Conservation (phyloP, 2,329 filamentous ascomycete genomes). For the Botrytis fragariae region DNA sequence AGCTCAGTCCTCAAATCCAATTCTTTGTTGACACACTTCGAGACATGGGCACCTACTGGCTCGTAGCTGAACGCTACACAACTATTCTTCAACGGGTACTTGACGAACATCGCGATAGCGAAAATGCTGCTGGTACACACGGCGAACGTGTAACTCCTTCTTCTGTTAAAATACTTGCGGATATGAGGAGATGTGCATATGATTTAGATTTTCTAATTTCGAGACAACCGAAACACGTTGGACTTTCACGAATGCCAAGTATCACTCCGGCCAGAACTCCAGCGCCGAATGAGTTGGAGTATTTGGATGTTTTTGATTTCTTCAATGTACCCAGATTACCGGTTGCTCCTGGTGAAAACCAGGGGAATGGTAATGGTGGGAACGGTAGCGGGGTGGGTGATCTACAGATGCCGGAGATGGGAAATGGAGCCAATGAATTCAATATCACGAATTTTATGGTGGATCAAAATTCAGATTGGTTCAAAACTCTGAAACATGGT, state of each 20-base stretch:
- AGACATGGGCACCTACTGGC: constrained; percentile 81
- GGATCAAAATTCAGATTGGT: constrained; percentile 71
- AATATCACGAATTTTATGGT: constrained; percentile 79
- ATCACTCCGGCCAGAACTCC: constrained; percentile 65
- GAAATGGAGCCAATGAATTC: constrained; percentile 53
- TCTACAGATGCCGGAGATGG: constrained; percentile 36
- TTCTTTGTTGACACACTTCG: constrained; percentile 80
- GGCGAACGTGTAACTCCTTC: constrained; percentile 75
- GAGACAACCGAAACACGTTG: constrained; percentile 52
- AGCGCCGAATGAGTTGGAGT: constrained; percentile 80
- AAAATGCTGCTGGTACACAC: constrained; percentile 56
- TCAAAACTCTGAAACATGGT: constrained; percentile 48
- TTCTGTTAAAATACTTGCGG: constrained; percentile 80
- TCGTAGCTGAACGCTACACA: constrained; percentile 79
- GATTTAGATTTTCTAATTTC: constrained; percentile 89
- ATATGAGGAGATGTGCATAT: constrained; percentile 88
- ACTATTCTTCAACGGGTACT: constrained; percentile 77
- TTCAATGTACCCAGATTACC: constrained; percentile 84
- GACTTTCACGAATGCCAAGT: constrained; percentile 48
- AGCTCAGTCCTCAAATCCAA: constrained; percentile 73
- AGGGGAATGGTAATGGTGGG: constrained; percentile 20
- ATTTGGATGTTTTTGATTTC: constrained; percentile 89
- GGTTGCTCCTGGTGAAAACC: constrained; percentile 39
- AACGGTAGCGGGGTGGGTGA: constrained; percentile 31
- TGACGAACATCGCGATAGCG: constrained; percentile 79